Evolutionary conservation across 1,284 basidiomycete genomes (phyloP).

Genomic region (Phellopilus nigrolimitatus): DNA sequence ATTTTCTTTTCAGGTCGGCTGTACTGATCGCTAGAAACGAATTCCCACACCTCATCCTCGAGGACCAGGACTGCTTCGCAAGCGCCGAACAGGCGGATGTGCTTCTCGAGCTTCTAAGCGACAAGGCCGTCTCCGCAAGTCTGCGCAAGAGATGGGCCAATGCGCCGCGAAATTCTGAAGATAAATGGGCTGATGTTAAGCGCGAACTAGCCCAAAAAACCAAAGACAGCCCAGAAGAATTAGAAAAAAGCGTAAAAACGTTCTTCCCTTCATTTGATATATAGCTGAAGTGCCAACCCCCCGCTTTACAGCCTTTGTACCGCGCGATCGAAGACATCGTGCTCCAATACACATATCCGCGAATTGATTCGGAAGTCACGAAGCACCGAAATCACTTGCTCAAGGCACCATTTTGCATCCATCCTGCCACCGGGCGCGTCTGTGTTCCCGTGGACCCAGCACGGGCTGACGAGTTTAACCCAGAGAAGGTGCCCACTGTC

Average conservation of each 20-base stretch:
- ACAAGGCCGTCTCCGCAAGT: conserved; percentile 40
- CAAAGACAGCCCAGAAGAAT: conserved; percentile 8
- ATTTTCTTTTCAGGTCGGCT: conserved; percentile 40
- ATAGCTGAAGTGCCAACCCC: too few species aligned
- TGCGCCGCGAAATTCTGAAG: conserved; percentile 48
- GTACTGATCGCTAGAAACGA: conserved; percentile 46
- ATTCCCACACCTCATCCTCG: conserved; percentile 72
- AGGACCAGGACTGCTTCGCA: conserved; percentile 85
- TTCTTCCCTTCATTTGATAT: not conserved
- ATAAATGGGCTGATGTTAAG: conserved; percentile 75
- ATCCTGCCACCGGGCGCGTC: conserved; percentile 93
- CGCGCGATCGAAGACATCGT: conserved; percentile 80
- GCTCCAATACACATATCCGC: conserved; percentile 94
- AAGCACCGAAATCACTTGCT: conserved; percentile 97
- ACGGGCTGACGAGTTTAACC: conserved; percentile 81
- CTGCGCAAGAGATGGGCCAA: conserved; percentile 63
- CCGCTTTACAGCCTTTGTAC: not conserved
- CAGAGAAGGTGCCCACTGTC: conserved; percentile 82
- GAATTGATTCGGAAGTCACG: conserved; percentile 95
- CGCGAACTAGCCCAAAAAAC: conserved; percentile 28
- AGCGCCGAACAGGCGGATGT: conserved; percentile 69
- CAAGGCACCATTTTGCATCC: conserved; percentile 96
- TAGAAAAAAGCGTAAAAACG: conserved; percentile 9
- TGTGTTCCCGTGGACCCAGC: conserved; percentile 90
- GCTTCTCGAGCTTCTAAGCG: conserved; percentile 75